Conservation (phyloP, 2,329 filamentous ascomycete species). For the Talaromyces sp. region DNA sequence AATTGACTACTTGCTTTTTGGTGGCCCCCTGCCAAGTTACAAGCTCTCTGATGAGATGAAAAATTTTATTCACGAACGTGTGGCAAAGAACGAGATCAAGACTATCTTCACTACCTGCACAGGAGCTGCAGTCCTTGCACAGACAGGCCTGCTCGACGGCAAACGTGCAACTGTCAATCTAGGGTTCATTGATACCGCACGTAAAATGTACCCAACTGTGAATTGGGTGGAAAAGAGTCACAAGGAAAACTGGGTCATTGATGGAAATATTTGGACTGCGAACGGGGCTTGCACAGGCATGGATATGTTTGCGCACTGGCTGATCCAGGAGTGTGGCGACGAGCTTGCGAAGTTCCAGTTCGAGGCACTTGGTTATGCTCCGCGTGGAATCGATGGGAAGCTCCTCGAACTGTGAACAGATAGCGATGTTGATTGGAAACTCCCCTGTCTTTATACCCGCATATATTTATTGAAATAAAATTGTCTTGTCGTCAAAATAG, state of each 20-base stretch:
- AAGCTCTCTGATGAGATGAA: constrained; percentile 11
- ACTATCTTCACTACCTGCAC: constrained; percentile 18
- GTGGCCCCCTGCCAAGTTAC: constrained; percentile 5
- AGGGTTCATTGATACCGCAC: neutral
- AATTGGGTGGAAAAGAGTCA: constrained; percentile 10
- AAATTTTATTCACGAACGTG: constrained; percentile 6
- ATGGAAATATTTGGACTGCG: constrained; percentile 15
- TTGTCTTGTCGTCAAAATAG: neutral
- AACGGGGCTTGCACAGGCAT: constrained; percentile 11
- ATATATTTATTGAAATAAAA: neutral
- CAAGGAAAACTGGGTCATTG: constrained; percentile 11
- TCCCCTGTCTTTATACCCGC: neutral
- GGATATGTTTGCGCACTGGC: constrained; percentile 18
- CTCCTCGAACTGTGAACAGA: neutral
- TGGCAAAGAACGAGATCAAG: constrained; percentile 14
- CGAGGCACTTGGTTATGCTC: neutral
- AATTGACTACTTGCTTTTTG: constrained; percentile 14
- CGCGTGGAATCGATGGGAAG: constrained; percentile 11
- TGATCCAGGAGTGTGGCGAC: constrained; percentile 9
- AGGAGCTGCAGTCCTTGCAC: constrained; percentile 12
- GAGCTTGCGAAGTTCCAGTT: constrained; percentile 8
- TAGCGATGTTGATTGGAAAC: neutral
- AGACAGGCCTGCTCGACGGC: constrained; percentile 16
- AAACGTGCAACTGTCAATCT: constrained; percentile 11
- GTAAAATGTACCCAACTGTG: constrained; percentile 6